Evolutionary conservation across 441 rosid genomes (phyloP).

Genomic region (Mallotus japonicus): DNA sequence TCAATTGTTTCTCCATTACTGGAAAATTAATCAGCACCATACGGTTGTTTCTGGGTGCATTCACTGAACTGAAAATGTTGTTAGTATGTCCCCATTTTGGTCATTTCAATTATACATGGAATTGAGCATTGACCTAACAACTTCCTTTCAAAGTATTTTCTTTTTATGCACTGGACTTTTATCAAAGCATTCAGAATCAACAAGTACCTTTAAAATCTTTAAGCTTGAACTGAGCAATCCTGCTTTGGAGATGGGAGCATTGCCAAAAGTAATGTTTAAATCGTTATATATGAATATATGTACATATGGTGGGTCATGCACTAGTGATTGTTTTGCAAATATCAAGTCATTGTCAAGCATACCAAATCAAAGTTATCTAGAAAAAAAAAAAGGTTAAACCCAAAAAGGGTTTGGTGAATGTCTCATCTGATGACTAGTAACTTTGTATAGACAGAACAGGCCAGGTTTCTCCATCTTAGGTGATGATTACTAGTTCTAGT

Average conservation of each 20-base stretch:
- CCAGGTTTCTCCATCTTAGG: conserved; percentile 16
- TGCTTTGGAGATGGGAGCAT: conserved; percentile 7
- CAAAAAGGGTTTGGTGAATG: conserved; percentile 24
- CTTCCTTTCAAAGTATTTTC: not conserved
- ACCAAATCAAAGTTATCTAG: conserved; percentile 18
- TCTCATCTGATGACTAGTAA: conserved; percentile 5
- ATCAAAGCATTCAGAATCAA: not conserved
- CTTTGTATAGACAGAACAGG: conserved; percentile 1
- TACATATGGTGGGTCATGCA: conserved; percentile 9
- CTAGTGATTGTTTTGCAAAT: not conserved
- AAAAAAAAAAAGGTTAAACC: conserved; percentile 13
- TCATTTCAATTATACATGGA: too few relatives aligned
- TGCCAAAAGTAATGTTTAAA: not conserved
- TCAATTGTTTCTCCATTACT: not conserved
- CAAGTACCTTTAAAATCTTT: not conserved
- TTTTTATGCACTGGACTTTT: not conserved
- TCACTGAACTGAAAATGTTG: too few relatives aligned
- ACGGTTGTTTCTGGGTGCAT: too few relatives aligned
- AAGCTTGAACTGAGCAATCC: not conserved
- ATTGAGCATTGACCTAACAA: not conserved
- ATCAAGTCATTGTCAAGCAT: conserved; percentile 16
- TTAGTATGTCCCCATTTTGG: too few relatives aligned
- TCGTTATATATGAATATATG: too few relatives aligned
- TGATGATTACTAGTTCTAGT: not conserved
- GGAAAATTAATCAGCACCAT: not conserved